Evolutionary conservation across 768 basidiomycete genomes (phyloP), one percentile per base, ranked within the genome.

Genomic region (Mycena belliarum): DNA sequence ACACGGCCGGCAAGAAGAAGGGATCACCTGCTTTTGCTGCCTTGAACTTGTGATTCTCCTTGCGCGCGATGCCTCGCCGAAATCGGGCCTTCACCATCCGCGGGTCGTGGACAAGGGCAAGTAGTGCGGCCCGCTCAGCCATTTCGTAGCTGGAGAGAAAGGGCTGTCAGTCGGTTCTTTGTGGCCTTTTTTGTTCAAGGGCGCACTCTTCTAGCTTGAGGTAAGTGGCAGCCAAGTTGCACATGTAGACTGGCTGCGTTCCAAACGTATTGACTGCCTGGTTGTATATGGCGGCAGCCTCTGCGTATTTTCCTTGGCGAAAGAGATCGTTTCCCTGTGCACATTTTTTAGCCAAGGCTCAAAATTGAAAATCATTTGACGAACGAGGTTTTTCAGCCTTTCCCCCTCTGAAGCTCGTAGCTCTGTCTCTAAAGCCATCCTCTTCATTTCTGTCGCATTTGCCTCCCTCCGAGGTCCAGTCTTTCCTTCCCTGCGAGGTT

Each of bases 41-140:
- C 33, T 15, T 46, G 38, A 69, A 68, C 37, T 65, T 51, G 1
- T 54, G 53, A 4, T 54, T 49, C 20, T 49, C 68, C 60, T 72
- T 76, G 40, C 76, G 66, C 11, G 76, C 75, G 45, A 76, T 48
- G 5, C 74, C 77, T 50, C 75, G 71, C 26, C 75, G 73, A 61
- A 69, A 78, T 16, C 76, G 72, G 33, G 76, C 73, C 52, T 79
- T 76, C 24, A 67, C 56, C 58, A 70, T 68, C 25, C 59, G 62
- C 4, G 76, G 76, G 37, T 76, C 72, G 42, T 68, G 64, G 29
- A 67, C 42, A 26, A 79, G 65, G 5, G 75, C 75, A n/a, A 69
- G 66, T 8, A 71, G 71, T 14, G 77, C 74, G 23, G 75, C 70
- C 20, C 68, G 65, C 40, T 76, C 77, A 4, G 79, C 79, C 55